Conservation (phyloP, 1,139 yeast species). For the Magnusiomyces paraingens region DNA sequence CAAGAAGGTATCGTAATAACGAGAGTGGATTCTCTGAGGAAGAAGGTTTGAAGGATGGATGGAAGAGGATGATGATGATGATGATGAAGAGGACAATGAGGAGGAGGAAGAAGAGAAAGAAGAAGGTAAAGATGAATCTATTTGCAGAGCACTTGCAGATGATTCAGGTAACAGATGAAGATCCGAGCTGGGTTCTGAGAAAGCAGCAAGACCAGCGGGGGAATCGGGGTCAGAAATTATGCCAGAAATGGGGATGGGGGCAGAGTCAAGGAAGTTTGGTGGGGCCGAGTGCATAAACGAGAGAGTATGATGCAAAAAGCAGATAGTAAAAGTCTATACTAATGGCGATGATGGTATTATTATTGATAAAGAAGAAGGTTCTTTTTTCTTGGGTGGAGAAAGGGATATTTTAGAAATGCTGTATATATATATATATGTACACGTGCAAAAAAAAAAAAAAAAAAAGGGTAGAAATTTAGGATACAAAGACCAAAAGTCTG, state of each 20-base stretch:
- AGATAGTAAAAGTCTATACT: background rate
- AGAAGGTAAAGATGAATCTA: background rate
- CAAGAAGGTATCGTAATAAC: conserved; percentile 4
- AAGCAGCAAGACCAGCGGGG: background rate
- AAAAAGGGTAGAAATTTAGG: background rate
- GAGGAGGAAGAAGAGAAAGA: background rate
- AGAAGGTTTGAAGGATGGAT: background rate
- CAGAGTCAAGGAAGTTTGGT: background rate
- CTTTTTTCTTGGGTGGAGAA: background rate
- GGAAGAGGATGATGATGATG: background rate
- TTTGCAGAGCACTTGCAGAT: background rate
- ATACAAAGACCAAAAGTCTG: background rate
- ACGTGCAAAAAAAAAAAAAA: background rate
- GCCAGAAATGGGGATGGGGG: background rate
- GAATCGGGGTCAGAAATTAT: background rate
- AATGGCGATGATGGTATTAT: background rate
- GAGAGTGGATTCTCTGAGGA: conserved; percentile 5
- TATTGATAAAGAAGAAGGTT: background rate
- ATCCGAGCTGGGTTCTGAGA: too few relatives aligned
- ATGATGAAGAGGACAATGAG: background rate
- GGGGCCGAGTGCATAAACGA: background rate
- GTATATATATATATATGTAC: background rate
- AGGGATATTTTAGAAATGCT: background rate
- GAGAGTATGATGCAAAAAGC: background rate
- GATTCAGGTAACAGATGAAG: background rate